Conservation (phyloP, 2,329 filamentous ascomycete genomes). For the Trichoderma sp. region DNA sequence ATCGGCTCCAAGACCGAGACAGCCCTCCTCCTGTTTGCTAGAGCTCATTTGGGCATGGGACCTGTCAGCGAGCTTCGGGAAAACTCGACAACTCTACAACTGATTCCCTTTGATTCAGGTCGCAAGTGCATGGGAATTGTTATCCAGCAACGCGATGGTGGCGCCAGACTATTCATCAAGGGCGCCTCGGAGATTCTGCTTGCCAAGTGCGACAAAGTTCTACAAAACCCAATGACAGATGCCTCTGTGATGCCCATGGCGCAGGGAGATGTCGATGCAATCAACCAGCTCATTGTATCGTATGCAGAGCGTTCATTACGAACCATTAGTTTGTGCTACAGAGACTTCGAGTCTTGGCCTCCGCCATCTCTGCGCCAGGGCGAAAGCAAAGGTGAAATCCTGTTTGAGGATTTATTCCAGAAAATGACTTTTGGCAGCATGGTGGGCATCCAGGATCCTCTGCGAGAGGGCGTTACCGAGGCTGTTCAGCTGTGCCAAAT, state of each 20-base stretch:
- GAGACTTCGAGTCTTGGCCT: conserved; percentile 84
- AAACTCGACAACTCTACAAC: conserved; percentile 60
- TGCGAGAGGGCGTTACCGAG: conserved; percentile 72
- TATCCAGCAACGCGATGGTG: conserved; percentile 52
- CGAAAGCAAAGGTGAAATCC: conserved; percentile 62
- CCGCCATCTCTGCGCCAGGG: conserved; percentile 60
- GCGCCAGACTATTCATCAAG: conserved; percentile 61
- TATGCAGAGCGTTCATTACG: conserved; percentile 81
- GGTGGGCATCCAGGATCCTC: conserved; percentile 80
- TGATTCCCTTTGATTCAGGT: conserved; percentile 74
- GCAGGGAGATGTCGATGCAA: conserved; percentile 53
- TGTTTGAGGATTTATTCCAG: conserved; percentile 67
- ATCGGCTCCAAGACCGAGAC: conserved; percentile 80
- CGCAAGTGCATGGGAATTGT: conserved; percentile 72
- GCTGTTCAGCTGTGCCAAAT: conserved; percentile 73
- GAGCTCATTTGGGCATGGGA: conserved; percentile 67
- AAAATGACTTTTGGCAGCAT: conserved; percentile 69
- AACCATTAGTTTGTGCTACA: conserved; percentile 82
- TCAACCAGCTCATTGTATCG: conserved; percentile 69
- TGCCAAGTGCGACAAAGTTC: conserved; percentile 53
- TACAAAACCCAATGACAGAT: conserved; percentile 52
- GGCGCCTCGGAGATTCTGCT: conserved; percentile 67
- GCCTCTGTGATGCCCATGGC: conserved; percentile 48
- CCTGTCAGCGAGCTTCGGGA: conserved; percentile 65
- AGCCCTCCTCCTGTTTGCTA: conserved; percentile 69